Evolutionary conservation across 2,329 filamentous ascomycete genomes (phyloP).

Genomic region (Fusarium austroafricanum): DNA sequence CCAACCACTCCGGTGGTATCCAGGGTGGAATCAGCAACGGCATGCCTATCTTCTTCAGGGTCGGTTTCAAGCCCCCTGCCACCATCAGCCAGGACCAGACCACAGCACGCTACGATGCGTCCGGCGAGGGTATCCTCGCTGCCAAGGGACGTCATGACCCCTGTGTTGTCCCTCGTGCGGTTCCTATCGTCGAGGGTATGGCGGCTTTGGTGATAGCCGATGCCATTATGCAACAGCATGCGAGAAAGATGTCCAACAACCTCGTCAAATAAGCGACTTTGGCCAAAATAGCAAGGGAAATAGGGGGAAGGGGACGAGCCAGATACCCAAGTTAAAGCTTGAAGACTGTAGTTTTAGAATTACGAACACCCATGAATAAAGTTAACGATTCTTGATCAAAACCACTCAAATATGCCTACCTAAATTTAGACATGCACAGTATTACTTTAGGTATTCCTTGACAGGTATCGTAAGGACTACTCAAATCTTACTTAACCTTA

Average conservation of each 20-base stretch:
- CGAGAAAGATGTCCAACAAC: constrained; percentile 58
- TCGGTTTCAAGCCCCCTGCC: constrained; percentile 94
- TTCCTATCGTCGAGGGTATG: constrained; percentile 94
- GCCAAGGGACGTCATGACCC: constrained; percentile 96
- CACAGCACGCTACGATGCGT: constrained; percentile 82
- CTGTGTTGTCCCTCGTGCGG: constrained; percentile 87
- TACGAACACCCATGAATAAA: too few species aligned
- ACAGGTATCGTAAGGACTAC: too few species aligned
- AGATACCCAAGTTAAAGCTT: constrained; percentile 18
- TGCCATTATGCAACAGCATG: constrained; percentile 84
- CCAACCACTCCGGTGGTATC: constrained; percentile 94
- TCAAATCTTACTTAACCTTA: too few species aligned
- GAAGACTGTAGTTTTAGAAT: not conserved
- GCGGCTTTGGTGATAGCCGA: constrained; percentile 89
- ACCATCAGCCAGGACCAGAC: constrained; percentile 91
- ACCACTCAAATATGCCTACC: too few species aligned
- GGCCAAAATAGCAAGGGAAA: constrained; percentile 4
- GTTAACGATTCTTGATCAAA: too few species aligned
- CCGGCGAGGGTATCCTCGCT: constrained; percentile 77
- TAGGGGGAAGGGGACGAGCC: not conserved
- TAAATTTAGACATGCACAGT: too few species aligned
- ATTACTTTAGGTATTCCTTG: too few species aligned
- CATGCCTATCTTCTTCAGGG: constrained; percentile 91
- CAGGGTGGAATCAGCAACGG: constrained; percentile 97
- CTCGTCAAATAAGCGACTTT: constrained; percentile 1